phyloP scores from a whole-genome alignment of 345 rosid genomes.

The Angophora floribunda region DNA sequence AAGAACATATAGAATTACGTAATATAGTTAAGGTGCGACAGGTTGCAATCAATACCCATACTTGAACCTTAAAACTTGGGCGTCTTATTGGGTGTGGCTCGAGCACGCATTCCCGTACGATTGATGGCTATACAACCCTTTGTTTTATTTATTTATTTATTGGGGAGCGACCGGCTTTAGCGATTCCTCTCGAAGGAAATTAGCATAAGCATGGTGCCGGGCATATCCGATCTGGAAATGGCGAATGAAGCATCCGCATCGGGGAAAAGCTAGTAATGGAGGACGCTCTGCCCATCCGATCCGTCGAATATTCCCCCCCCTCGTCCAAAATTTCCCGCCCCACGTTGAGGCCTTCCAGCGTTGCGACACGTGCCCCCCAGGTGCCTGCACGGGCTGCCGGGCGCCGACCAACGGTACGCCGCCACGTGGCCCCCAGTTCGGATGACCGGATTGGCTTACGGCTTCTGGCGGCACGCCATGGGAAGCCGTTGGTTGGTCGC shows the following conservation, averaged over 20 bases:
- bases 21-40: rapidly evolving
- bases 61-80: not conserved
- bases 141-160: rapidly evolving
- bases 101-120: not conserved
- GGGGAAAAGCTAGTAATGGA: not conserved
- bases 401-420: not conserved
- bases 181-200: not conserved
- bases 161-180: not conserved
- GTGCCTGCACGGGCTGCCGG: no score
- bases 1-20: rapidly evolving
- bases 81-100: not conserved
- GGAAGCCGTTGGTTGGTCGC: not conserved
- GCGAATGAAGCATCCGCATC: not conserved
- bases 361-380: not conserved
- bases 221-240: not conserved
- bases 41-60: not conserved
- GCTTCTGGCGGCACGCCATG: not conserved
- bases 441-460: not conserved
- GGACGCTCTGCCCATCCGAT: not conserved
- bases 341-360: not conserved
- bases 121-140: not conserved
- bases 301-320: not conserved
- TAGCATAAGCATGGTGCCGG: not conserved
- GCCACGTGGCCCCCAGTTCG: not conserved
- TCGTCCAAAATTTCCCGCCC: not conserved